Evolutionary conservation across 2,329 filamentous ascomycete genomes (phyloP), one percentile per base, ranked within the genome.

Genomic region (Curvularia sp.): DNA sequence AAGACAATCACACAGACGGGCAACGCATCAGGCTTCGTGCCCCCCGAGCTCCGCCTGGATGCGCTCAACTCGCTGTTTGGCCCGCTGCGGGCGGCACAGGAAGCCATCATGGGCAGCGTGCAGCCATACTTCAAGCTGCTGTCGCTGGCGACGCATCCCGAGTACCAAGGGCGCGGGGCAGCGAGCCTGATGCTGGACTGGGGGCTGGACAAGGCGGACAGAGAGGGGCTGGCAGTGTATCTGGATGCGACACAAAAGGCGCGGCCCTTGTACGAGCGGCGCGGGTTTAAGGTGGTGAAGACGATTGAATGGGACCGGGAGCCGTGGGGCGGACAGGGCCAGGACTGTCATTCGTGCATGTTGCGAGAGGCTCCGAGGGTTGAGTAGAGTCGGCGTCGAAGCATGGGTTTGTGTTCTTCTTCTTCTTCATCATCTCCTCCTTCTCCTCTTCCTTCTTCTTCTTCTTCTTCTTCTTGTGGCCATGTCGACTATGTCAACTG

Each of bases 1-100:
- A 54, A 30, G 28, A 12, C 1, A 27, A 13, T 8, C 25, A 34
- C 4, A n/a, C 50, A 55, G 7, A 28, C 45, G n/a, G 42, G 51
- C 25, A 36, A 34, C 19, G 86, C 91, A 23, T 85, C 97, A 3
- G 48, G 48, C 52, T 88, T 91, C 53, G 83, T 97, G 30, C 94
- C 94, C 0, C 89, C 91, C 0, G 91, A 92, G 63, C 25, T 74
- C 10, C 67, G 67, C 3, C 50, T 71, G 2, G 67, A 72, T n/a
- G 69, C 66, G 8, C 48, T 76, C 2, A 23, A 18, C 0, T 74
- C 77, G 3, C 50, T 73, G 0, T 57, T 76, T 2, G 58, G 51
- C 3, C 72, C 72, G 6, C 48, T 76, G 1, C 55, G 67, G 2
- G 63, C 51, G 3, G 70, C 70, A 5, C 59, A 68, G 18, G 36